Base-by-base conservation (phyloP, 352 stramenopile species). In the Globisporangium echinulatum region DNA sequence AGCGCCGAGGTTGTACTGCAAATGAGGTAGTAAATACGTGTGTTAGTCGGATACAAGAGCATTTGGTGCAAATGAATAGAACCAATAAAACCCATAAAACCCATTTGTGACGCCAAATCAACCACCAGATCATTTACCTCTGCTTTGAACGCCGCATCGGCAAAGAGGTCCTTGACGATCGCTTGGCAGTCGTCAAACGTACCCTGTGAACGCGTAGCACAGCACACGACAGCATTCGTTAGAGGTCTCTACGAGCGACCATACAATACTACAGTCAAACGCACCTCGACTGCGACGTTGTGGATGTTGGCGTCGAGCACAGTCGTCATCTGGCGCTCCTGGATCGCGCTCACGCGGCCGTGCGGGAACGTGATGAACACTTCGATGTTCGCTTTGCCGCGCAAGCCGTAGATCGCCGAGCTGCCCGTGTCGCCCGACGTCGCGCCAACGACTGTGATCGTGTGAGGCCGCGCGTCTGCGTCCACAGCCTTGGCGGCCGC, bases 181-280 rank as follows among this genome's bases (percentile, higher is more conserved):
- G 97, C 94, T 72, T 99, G 97, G 76, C 96, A 99, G 75, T 99
- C 97, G 78, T 99, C 97, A 73, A 99, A 99, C n/a, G 96, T 98
- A 46, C 96, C 97, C 57, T 96, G 73, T 17, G 15, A 14, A 42
- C 38, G 11, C 40, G 52, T 33, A 48, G 17, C 14, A 33, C 25
- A 33, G 25, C 25, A 33, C 25, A 33, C 25, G 25, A 33, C 25
- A 33, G 25, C 25, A 33, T 33, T 2, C 25, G 25, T 33, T 3
- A 33, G 25, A 0, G 2, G 25, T 33, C 25, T 33, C 25, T 33
- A 33, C 25, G 25, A 33, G 25, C 25, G 25, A 3, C 25, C 25
- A 1, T 19, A 4, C 14, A 25, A 17, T 17, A 2, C 44, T n/a
- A 17, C 10, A 49, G 44, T 13, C 40, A 11, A 5, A 49, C 52